Evolutionary conservation across 2,329 filamentous ascomycete species (phyloP).

Genomic region (Didymella glomerata): DNA sequence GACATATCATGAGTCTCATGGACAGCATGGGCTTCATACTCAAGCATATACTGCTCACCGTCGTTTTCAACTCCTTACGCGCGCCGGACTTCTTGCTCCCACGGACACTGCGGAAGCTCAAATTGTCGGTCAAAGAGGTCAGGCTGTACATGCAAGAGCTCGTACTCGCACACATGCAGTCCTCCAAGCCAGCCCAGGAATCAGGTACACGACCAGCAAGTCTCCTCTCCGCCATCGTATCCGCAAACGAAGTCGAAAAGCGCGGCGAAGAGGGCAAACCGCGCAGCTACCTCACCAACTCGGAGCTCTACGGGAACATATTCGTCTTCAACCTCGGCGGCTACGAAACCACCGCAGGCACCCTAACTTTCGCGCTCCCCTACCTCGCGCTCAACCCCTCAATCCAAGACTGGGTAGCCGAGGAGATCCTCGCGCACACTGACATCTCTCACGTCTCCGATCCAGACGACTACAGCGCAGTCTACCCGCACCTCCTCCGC

Average conservation of each 20-base stretch:
- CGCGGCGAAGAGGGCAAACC: conserved; percentile 10
- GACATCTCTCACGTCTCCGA: not conserved
- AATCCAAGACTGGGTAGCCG: conserved; percentile 57
- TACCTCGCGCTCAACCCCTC: conserved; percentile 57
- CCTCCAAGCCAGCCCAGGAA: conserved; percentile 8
- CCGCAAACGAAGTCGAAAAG: conserved; percentile 31
- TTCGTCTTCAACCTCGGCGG: conserved; percentile 61
- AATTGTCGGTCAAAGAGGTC: conserved; percentile 24
- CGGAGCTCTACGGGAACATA: conserved; percentile 61
- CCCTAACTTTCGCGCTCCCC: conserved; percentile 54
- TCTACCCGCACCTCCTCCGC: conserved; percentile 48
- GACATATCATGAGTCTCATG: conserved; percentile 30
- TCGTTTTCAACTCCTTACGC: conserved; percentile 25
- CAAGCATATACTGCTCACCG: conserved; percentile 25
- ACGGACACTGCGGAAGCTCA: conserved; percentile 18
- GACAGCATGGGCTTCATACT: conserved; percentile 29
- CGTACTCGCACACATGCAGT: conserved; percentile 26
- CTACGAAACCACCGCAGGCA: conserved; percentile 61
- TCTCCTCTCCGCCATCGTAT: conserved; percentile 31
- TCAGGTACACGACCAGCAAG: conserved; percentile 28
- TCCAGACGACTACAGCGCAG: conserved; percentile 45
- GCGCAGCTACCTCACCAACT: conserved; percentile 23
- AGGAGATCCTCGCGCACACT: conserved; percentile 47
- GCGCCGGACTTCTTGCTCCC: conserved; percentile 29
- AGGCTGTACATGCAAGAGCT: conserved; percentile 31